These are phyloP conservation scores for Heracleum sosnowskyi DNA, from an alignment of 129 eudicot species.

Conservation along the genomic window DNA sequence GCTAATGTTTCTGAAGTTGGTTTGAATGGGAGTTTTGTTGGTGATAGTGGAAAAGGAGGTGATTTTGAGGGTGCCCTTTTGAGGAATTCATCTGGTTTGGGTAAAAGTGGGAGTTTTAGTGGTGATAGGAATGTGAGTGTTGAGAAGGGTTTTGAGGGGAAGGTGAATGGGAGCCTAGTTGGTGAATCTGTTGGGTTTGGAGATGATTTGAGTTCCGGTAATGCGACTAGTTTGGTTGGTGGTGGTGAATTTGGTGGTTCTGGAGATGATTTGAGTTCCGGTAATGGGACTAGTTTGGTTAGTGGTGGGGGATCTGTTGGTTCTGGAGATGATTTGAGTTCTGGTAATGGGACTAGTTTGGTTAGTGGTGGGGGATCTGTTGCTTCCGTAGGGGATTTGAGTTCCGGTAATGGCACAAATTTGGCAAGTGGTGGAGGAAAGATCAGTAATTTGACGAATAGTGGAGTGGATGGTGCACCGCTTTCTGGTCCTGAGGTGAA, in stretches of 20 bases:
- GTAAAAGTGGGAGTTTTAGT: constrained; percentile 19
- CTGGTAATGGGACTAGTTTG: not conserved
- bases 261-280: not conserved
- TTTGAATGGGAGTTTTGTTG: constrained; percentile 11
- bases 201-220: not conserved
- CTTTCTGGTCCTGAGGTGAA: not conserved
- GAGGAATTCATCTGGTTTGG: constrained; percentile 26
- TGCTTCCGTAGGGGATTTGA: not conserved
- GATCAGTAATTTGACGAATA: constrained; percentile 6
- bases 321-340: not conserved
- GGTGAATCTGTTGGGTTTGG: constrained; percentile 2
- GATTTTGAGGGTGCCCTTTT: constrained; percentile 29
- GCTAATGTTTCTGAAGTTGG: constrained; percentile 17
- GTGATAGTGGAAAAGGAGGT: constrained; percentile 15
- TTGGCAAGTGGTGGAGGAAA: not conserved
- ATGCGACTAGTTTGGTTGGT: not conserved
- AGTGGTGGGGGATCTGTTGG: not conserved
- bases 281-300: not conserved
- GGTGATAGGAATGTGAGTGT: constrained; percentile 16
- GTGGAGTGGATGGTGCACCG: constrained; percentile 7
- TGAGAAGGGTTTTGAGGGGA: constrained; percentile 19
- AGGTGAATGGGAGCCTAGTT: not conserved
- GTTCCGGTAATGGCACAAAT: not conserved
- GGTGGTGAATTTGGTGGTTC: constrained; percentile 9
- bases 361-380: not conserved